phyloP scores from a whole-genome alignment of 768 basidiomycete species.

The Lactarius tabidus region DNA sequence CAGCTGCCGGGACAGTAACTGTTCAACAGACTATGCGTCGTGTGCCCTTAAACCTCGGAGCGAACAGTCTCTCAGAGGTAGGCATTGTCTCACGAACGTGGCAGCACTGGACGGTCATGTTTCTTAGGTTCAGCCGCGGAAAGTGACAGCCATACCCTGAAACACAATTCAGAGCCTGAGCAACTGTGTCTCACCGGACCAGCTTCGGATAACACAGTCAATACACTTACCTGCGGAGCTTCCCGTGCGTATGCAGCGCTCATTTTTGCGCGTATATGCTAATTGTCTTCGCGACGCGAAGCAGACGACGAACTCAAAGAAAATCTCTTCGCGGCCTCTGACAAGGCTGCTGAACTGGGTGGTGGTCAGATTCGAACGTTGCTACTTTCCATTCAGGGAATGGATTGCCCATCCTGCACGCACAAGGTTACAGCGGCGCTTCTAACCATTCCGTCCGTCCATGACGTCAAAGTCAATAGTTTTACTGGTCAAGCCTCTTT shows the following conservation, averaged over 20 bases:
- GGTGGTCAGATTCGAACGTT: not conserved
- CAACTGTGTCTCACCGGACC: not conserved
- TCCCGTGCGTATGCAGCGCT: not conserved
- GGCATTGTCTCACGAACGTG: not conserved
- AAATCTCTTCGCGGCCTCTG: not conserved
- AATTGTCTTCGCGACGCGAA: not conserved
- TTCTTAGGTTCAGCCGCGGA: not conserved
- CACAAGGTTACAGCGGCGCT: constrained; percentile 13
- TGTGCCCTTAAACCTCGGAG: not conserved
- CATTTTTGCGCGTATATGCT: not conserved
- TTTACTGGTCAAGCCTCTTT: constrained; percentile 21
- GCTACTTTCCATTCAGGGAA: constrained; percentile 15
- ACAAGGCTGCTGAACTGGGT: constrained; percentile 7
- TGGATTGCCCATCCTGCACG: constrained; percentile 24
- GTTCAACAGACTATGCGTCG: not conserved
- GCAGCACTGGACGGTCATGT: not conserved
- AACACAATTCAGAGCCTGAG: not conserved
- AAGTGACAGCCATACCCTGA: not conserved
- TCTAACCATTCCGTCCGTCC: constrained; percentile 19
- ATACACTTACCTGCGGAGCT: not conserved
- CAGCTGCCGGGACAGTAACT: not conserved
- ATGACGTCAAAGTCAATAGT: constrained; percentile 19
- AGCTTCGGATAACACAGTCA: not conserved
- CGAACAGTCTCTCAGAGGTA: not conserved
- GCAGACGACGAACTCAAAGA: not conserved